Evolutionary conservation across 2,329 filamentous ascomycete genomes (phyloP), one percentile per base, ranked within the genome.

Genomic region (Curvularia sp.): DNA sequence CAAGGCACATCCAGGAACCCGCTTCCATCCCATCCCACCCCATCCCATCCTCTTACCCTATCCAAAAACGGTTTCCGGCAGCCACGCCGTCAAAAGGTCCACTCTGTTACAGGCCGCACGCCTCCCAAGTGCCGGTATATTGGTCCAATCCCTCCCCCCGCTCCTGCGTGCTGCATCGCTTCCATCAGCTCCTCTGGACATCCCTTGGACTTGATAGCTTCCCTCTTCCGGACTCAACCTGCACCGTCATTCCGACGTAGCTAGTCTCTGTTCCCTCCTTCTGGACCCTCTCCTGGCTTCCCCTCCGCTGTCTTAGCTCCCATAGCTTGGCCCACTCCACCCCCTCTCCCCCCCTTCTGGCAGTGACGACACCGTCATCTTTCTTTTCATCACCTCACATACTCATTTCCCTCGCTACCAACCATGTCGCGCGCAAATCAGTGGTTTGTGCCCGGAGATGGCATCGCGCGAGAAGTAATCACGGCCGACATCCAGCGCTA

Each of bases 401-500:
- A 43, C 43, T 12, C 62, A 56, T 55, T 51, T 53, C 53, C 54
- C 31, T 44, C 55, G 31, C 55, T 41, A 20, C 64, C 42, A 72
- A 66, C 57, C 60, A 76, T 76, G 70, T 74, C 71, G 61, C 69
- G 70, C 53, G 68, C 67, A 75, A 72, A 79, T 73, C 77, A 82
- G 73, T 83, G 81, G 81, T 83, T 82, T 68, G 76, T 81, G 63
- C 77, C 78, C 13, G 80, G 78, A 61, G 80, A 82, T 48, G 81
- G 81, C 71, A 83, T 83, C 67, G 79, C 80, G 57, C 72, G 81
- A 68, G 78, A 82, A 72, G 81, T 83, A 71, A 83, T 83, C 63
- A 81, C 80, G 48, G 80, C 80, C 64, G 81, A 83, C 72, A 83
- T 83, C 65, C 80, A 82, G 72, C 77, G 80, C 67, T 83, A 82